Conservation (phyloP, 225 moss, liverwort and hornwort genomes). For the Anthoceros angustus region DNA sequence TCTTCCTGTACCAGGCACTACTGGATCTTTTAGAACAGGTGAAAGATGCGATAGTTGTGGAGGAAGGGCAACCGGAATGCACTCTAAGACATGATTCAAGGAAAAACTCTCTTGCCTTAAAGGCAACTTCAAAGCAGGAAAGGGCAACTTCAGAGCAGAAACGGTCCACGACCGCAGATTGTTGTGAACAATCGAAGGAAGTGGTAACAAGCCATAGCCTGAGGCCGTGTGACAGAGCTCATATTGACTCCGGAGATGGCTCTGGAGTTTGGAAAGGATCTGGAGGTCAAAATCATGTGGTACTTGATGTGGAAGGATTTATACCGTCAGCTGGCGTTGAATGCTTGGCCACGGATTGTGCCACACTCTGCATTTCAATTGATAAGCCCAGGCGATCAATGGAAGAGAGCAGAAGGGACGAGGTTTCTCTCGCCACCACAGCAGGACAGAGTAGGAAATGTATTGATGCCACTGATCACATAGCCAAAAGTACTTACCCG, state of each 20-base stretch:
- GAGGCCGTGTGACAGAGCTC: no score
- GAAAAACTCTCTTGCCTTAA: not conserved
- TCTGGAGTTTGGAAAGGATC: no score
- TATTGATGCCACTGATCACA: not conserved
- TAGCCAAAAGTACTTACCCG: not conserved
- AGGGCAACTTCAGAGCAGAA: not conserved
- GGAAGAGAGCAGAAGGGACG: not conserved
- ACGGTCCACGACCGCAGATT: not conserved
- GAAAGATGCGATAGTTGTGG: conserved; percentile 21
- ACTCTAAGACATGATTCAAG: conserved; percentile 6
- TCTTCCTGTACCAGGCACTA: conserved; percentile 20
- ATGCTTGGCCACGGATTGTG: not conserved
- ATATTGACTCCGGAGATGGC: no score
- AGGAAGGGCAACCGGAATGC: conserved; percentile 11
- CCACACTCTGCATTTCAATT: not conserved
- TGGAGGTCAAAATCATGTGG: no score
- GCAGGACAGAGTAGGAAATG: not conserved
- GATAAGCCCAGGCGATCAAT: not conserved
- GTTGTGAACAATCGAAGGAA: no score
- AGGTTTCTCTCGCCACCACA: not conserved
- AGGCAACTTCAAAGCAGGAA: conserved; percentile 3
- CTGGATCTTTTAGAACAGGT: conserved; percentile 43
- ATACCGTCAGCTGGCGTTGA: not conserved
- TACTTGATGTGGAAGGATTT: no score
- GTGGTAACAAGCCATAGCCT: no score